phyloP scores from a whole-genome alignment of 192 early-diverging fungal species.

The Lunasporangiospora selenospora region DNA sequence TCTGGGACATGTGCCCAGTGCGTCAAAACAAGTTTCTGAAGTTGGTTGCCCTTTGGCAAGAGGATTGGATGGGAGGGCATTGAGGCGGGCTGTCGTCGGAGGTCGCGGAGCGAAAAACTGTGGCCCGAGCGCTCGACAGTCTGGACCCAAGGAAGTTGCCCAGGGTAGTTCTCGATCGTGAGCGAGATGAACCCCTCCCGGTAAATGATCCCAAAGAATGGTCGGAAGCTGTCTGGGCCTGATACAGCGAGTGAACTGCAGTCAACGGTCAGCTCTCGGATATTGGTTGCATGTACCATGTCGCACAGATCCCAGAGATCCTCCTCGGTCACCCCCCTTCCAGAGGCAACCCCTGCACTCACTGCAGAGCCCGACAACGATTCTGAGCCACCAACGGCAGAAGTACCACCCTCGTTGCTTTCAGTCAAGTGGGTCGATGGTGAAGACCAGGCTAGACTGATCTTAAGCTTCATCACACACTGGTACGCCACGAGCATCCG shows the following conservation, averaged over 20 bases:
- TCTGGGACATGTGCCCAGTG: neutral
- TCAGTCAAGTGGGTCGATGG: too few relatives aligned
- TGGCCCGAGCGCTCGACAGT: neutral
- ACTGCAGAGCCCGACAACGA: too few relatives aligned
- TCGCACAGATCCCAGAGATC: slow-evolving; percentile 28
- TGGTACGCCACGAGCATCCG: slow-evolving; percentile 3
- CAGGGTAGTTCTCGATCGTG: slow-evolving; percentile 25
- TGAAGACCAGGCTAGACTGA: slow-evolving; percentile 11
- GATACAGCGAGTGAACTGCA: neutral
- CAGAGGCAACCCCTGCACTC: too few relatives aligned
- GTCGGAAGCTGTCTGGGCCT: neutral
- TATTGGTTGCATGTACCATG: slow-evolving; percentile 3
- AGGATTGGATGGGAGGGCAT: neutral
- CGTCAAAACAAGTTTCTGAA: neutral
- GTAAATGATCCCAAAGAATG: slow-evolving; percentile 30
- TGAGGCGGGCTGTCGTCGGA: neutral
- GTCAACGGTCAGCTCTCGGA: slow-evolving; percentile 17
- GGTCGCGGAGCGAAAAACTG: neutral
- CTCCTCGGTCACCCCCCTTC: slow-evolving; percentile 12
- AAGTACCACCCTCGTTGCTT: too few relatives aligned
- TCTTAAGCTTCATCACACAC: slow-evolving; percentile 15
- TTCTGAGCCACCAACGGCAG: too few relatives aligned
- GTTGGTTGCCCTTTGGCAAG: too few relatives aligned
- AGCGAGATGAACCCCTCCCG: slow-evolving; percentile 5
- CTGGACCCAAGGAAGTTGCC: slow-evolving; percentile 4